These are phyloP conservation scores for Thelonectria discophora DNA, from an alignment of 2,329 filamentous ascomycete genomes.

Conservation along the genomic window DNA sequence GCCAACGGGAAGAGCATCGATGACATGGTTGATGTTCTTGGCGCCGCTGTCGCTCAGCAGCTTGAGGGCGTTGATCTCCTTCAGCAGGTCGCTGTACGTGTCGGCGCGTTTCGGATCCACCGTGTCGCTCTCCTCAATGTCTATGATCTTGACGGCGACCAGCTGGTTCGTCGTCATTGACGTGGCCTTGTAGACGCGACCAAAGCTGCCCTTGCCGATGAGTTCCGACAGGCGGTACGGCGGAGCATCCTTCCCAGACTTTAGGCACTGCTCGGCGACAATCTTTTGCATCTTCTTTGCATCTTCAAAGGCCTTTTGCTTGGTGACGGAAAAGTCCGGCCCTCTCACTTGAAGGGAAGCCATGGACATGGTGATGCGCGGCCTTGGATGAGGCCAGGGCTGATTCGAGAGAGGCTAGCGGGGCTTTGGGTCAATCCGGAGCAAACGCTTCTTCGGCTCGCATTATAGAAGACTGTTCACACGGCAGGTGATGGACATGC, in stretches of 20 bases:
- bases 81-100: constrained; percentile 74
- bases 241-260: constrained; percentile 67
- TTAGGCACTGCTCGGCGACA: constrained; percentile 69
- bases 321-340: constrained; percentile 57
- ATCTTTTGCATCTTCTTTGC: constrained; percentile 74
- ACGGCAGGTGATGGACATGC: constrained; percentile 6
- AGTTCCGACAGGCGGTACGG: constrained; percentile 75
- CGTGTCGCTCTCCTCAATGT: constrained; percentile 80
- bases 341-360: constrained; percentile 54
- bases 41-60: constrained; percentile 78
- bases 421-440: constrained; percentile 22
- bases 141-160: constrained; percentile 84
- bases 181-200: constrained; percentile 75
- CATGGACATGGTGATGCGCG: constrained; percentile 51
- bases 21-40: constrained; percentile 81
- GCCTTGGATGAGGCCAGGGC: constrained; percentile 12
- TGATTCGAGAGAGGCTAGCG: constrained; percentile 12
- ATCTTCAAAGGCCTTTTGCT: constrained; percentile 72
- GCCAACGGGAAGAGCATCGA: constrained; percentile 80
- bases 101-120: constrained; percentile 71
- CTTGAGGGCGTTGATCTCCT: constrained; percentile 75
- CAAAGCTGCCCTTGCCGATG: constrained; percentile 79
- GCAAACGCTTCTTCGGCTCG: constrained; percentile 23
- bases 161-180: constrained; percentile 58
- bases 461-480: constrained; percentile 31